A percentile compares a stretch with the other conserved stretches of the same genome.
Evolutionary conservation across 495 filamentous ascomycete species (phyloP).

Genomic region (Amorphotheca resinae): DNA sequence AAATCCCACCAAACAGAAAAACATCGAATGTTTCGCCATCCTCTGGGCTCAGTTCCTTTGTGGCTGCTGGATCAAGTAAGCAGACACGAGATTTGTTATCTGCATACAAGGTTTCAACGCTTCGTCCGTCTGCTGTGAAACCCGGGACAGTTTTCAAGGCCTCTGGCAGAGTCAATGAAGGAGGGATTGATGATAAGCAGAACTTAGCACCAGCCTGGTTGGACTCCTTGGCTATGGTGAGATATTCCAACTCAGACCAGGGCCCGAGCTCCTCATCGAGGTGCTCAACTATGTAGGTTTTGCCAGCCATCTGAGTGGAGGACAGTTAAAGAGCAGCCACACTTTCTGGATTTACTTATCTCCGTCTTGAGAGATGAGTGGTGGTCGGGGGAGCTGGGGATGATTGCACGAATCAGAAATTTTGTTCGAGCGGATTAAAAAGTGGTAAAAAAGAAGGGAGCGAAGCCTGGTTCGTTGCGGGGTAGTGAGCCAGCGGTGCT

Average conservation of each 20-base stretch:
- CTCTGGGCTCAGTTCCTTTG: conserved; percentile 64
- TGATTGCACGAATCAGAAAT: no score
- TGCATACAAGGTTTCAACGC: conserved; percentile 69
- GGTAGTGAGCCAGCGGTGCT: no score
- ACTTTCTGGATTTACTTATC: not conserved
- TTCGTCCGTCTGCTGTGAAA: conserved; percentile 52
- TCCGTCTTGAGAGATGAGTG: not conserved
- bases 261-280: conserved; percentile 85
- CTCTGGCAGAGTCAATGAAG: conserved; percentile 50
- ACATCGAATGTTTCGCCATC: conserved; percentile 77
- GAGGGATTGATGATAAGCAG: conserved; percentile 72
- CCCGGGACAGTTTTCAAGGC: conserved; percentile 44
- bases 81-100: conserved; percentile 59
- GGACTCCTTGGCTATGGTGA: conserved; percentile 71
- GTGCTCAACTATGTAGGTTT: conserved; percentile 84
- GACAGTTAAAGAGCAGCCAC: no score
- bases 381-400: not conserved
- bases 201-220: conserved; percentile 54
- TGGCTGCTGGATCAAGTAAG: conserved; percentile 75
- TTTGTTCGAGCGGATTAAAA: no score
- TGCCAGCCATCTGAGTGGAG: conserved; percentile 21
- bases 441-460: no score
- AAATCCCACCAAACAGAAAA: conserved; percentile 91
- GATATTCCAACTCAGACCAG: conserved; percentile 89
- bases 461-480: no score